Evolutionary conservation across 306 rosid genomes (phyloP), one percentile per base, ranked within the genome.

Genomic region (Vicia sativa): DNA sequence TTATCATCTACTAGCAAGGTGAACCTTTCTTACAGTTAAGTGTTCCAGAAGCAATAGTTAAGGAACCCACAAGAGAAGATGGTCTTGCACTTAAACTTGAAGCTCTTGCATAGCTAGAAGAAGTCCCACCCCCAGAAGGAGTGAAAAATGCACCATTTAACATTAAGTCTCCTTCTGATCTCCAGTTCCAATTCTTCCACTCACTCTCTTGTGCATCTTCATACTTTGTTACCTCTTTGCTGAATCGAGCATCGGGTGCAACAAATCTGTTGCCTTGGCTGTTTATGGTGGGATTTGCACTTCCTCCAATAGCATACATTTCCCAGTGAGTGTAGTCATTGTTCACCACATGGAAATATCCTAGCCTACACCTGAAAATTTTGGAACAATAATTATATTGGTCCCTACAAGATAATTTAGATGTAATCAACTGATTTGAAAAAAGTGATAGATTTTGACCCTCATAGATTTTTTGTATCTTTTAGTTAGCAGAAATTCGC

Each of bases 301-400:
- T 93, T 10, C 98, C 98, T 12, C 98, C 98, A 64, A 93, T 90
- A 29, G 98, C 98, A 48, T 93, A 93, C 98, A 93, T 93, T 84
- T 93, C 97, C 98, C 98, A 93, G 28, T 93, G 98, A 26, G 95
- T 90, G 13, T 93, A 93, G 89, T 93, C 98, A 83, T 93, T 93
- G 84, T 93, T 93, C 77, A 93, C 97, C 76, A 93, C 98, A 73
- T 93, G 98, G 67, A 93, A 93, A 54, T 93, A 93, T 23, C 98
- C 98, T 71, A 77, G 96, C 81, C 98, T 83, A 53, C 98, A 93
- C 75, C 98, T 92, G 81, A 78, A 77, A 48, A 26, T 39, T 54
- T 15, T 57, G 19, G 5, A 11, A 9, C 18, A 19, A 28, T 26
- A 74, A 18, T 34, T 34, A 34, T 13, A 4, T 10, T 25, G 68